Evolutionary conservation across 2,329 filamentous ascomycete species (phyloP), one percentile per base, ranked within the genome.

Genomic region (Alternaria sp.): DNA sequence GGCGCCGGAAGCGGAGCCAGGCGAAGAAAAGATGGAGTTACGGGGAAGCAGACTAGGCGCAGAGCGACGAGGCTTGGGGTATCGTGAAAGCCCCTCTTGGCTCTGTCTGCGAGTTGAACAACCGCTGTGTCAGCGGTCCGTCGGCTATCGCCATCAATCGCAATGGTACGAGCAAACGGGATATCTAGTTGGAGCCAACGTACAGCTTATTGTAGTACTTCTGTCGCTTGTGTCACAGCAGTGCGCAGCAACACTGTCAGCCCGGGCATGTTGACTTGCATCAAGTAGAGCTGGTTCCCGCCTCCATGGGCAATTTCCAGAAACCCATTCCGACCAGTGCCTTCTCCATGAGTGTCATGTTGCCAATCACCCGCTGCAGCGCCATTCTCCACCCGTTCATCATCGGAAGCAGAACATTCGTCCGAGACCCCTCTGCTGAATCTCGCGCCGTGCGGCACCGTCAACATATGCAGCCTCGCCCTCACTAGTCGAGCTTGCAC

Each of bases 391-490:
- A 57, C 52, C 60, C 58, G 49, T 51, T 40, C 55, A 58, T 40
- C 66, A 68, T 42, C 63, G 59, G 52, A 71, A 73, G 54, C 69
- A 69, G 39, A 73, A 71, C 66, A 77, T 69, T 21, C 72, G 68
- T 29, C 76, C 76, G 45, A 80, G 63, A 1, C 78, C 78, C 55
- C 78, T 70, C 70, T 80, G 76, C 66, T 78, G 73, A 26, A 76
- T 63, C 67, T 80, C 78, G 45, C 79, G 72, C 58, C 74, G 69
- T 26, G 78, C 79, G 40, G 78, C 78, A 17, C 78, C 77, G 57
- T 80, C 78, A 26, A 78, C 55, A 42, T 74, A 72, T 2, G 63
- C 87, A 53, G 84, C 86, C 77, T 89, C 87, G 68, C 88, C 85
- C 54, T 74, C 74, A 51, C 63, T 69, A 13, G 69, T 72, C 51